Evolutionary conservation across 2,329 filamentous ascomycete species (phyloP).

Genomic region (Penicillium oxalicum): DNA sequence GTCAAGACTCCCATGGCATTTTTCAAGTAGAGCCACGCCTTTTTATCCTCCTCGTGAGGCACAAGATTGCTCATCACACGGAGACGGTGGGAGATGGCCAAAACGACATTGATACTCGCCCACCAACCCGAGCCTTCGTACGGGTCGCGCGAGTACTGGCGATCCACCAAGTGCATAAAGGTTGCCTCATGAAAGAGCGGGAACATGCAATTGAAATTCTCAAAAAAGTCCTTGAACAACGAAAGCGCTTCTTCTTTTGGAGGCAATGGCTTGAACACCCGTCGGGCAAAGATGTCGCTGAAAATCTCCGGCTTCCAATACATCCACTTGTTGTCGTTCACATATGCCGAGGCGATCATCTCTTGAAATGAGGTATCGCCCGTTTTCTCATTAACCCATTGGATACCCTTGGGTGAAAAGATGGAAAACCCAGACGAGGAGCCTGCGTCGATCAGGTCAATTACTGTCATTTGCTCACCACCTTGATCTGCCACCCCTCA

Average conservation of each 20-base stretch:
- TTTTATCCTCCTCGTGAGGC: conserved; percentile 83
- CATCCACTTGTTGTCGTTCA: conserved; percentile 92
- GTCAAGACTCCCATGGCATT: conserved; percentile 92
- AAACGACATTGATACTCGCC: conserved; percentile 88
- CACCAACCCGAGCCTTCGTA: conserved; percentile 97
- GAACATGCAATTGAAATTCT: conserved; percentile 99
- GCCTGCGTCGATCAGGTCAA: conserved; percentile 46
- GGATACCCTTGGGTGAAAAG: conserved; percentile 94
- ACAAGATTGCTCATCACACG: conserved; percentile 94
- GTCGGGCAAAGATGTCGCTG: conserved; percentile 79
- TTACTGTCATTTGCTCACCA: neutral
- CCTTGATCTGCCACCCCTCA: no score
- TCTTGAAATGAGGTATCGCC: conserved; percentile 91
- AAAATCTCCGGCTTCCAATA: conserved; percentile 99
- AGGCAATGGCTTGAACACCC: conserved; percentile 76
- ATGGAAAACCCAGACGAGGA: conserved; percentile 98
- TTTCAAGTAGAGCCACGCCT: conserved; percentile 92
- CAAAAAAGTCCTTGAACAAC: conserved; percentile 87
- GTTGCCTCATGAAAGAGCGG: conserved; percentile 95
- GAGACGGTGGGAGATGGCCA: conserved; percentile 88
- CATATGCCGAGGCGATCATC: conserved; percentile 87
- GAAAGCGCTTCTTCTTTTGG: conserved; percentile 82
- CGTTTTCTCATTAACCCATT: conserved; percentile 97
- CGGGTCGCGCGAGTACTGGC: conserved; percentile 85
- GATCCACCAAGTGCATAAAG: conserved; percentile 94